Evolutionary conservation across 2,329 filamentous ascomycete species (phyloP).

Genomic region (Penicillium palitans): DNA sequence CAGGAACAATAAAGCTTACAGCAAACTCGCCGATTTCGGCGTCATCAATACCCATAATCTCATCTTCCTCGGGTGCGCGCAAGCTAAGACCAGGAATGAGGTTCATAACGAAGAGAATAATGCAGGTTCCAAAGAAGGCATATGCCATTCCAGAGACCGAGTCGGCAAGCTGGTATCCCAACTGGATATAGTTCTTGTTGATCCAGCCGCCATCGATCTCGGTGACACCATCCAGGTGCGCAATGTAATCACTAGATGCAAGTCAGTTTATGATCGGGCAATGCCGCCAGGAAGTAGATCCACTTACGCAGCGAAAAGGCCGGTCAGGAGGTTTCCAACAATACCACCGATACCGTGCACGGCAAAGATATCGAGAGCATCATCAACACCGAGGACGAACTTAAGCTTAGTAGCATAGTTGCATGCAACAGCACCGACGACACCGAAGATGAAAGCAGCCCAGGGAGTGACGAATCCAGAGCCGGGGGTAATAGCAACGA

Average conservation of each 20-base stretch:
- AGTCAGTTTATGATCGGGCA: conserved; percentile 11
- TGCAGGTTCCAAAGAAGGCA: conserved; percentile 73
- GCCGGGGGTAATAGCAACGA: conserved; percentile 85
- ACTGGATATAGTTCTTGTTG: conserved; percentile 79
- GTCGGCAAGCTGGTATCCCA: conserved; percentile 81
- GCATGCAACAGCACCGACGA: conserved; percentile 73
- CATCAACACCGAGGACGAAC: conserved; percentile 76
- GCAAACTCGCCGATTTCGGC: conserved; percentile 91
- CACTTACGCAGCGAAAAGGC: conserved; percentile 72
- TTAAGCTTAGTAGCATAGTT: conserved; percentile 93
- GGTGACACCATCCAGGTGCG: conserved; percentile 70
- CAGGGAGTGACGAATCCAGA: conserved; percentile 84
- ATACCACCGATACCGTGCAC: conserved; percentile 77
- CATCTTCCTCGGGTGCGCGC: conserved; percentile 72
- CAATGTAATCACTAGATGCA: conserved; percentile 69
- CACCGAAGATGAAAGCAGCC: conserved; percentile 77
- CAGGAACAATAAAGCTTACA: conserved; percentile 43
- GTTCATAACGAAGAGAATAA: conserved; percentile 80
- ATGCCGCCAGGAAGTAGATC: background rate
- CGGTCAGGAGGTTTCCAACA: conserved; percentile 76
- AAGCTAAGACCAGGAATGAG: conserved; percentile 74
- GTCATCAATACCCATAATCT: conserved; percentile 83
- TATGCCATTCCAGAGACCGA: conserved; percentile 73
- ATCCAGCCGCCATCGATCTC: conserved; percentile 76
- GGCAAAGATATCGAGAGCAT: conserved; percentile 85